A percentile compares a stretch with the other conserved stretches of the same genome.
phyloP scores from a whole-genome alignment of 2,329 filamentous ascomycete genomes.

The Xylaria multiplex region DNA sequence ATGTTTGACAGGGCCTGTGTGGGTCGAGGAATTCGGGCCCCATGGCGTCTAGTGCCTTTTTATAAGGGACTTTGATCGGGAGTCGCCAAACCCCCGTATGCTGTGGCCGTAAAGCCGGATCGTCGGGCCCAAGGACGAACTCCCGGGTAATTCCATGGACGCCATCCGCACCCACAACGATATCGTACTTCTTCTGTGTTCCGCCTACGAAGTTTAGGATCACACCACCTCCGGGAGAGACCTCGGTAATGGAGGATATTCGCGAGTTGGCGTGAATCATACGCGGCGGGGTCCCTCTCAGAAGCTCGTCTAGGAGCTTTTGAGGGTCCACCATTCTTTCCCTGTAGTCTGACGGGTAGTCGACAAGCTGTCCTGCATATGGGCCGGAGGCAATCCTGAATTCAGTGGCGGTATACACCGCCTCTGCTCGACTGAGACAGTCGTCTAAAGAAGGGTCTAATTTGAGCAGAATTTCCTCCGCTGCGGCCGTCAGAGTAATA shows the following conservation, averaged over 20 bases:
- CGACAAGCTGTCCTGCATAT: conserved; percentile 39
- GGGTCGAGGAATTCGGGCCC: conserved; percentile 44
- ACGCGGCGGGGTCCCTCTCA: conserved; percentile 42
- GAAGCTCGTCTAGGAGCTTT: conserved; percentile 43
- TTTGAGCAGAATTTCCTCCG: conserved; percentile 40
- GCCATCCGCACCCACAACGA: conserved; percentile 47
- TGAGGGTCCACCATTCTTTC: conserved; percentile 44
- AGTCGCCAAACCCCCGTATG: conserved; percentile 46
- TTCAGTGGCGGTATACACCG: conserved; percentile 39
- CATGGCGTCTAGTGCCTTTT: conserved; percentile 43
- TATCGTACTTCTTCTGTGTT: conserved; percentile 45
- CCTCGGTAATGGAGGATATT: conserved; percentile 42
- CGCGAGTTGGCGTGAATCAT: conserved; percentile 44
- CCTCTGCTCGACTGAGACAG: conserved; percentile 45
- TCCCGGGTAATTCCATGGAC: conserved; percentile 41
- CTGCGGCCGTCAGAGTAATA: conserved; percentile 37
- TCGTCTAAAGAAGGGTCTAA: conserved; percentile 43
- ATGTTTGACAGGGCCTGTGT: conserved; percentile 39
- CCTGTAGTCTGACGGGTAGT: conserved; percentile 25
- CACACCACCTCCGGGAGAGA: conserved; percentile 34
- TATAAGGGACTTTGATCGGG: conserved; percentile 43
- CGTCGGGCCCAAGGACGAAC: conserved; percentile 42
- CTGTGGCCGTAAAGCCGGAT: conserved; percentile 37
- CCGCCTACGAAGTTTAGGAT: conserved; percentile 45
- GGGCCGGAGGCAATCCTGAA: conserved; percentile 40